Evolutionary conservation across 495 filamentous ascomycete species (phyloP).

Genomic region (Lasiosphaeria hispida): DNA sequence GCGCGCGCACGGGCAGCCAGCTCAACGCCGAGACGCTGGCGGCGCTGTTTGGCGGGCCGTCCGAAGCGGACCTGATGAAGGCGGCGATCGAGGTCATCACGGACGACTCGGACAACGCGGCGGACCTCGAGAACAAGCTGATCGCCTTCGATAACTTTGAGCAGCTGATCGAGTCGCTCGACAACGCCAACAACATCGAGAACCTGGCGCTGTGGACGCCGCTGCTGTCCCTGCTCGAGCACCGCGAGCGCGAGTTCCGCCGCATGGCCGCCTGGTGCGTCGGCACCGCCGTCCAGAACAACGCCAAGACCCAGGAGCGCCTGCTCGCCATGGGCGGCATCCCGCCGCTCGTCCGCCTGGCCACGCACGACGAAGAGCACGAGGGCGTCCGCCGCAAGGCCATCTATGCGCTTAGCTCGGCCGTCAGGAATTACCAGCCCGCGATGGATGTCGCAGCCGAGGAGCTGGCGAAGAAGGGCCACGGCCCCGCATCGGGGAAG

Average conservation of each 20-base stretch:
- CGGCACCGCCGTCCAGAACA: conserved; percentile 95
- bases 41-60: conserved; percentile 71
- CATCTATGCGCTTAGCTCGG: conserved; percentile 79
- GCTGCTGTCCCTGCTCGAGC: conserved; percentile 63
- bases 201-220: conserved; percentile 77
- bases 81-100: conserved; percentile 72
- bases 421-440: conserved; percentile 82
- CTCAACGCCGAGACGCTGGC: conserved; percentile 67
- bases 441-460: conserved; percentile 63
- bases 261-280: conserved; percentile 88
- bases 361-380: conserved; percentile 54
- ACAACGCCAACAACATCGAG: conserved; percentile 92
- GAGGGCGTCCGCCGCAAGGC: conserved; percentile 76
- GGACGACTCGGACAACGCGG: conserved; percentile 51
- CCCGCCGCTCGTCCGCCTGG: conserved; percentile 62
- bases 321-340: conserved; percentile 70
- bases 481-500: conserved; percentile 18
- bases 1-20: conserved; percentile 22
- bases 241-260: conserved; percentile 68
- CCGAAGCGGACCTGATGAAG: conserved; percentile 87
- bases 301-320: conserved; percentile 75
- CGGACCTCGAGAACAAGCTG: conserved; percentile 72
- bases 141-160: conserved; percentile 96
- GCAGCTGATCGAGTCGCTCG: conserved; percentile 83
- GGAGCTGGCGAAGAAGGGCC: conserved; percentile 54